Base-by-base conservation (phyloP, 2,329 filamentous ascomycete genomes). In the Aspergillus sp. region DNA sequence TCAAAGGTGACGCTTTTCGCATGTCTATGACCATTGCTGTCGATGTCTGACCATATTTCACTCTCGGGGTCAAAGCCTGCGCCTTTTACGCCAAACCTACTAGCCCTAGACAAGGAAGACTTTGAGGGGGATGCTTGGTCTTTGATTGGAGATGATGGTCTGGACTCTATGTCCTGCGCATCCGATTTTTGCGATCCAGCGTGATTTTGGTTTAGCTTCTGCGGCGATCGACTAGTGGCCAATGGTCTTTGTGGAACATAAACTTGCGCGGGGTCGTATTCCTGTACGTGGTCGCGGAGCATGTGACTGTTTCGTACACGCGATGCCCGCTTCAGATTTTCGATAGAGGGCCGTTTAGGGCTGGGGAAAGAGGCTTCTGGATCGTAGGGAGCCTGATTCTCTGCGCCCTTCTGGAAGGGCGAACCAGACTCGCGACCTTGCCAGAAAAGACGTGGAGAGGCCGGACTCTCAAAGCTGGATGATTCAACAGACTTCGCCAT, bases 221-320 rank as follows among this genome's bases (percentile, higher is more conserved):
- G 77, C 5, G 78, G 77, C 3, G 78, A 77, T 19, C 76, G 73
- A 37, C 74, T 75, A 27, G 68, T 85, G 61, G 87, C 82, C 53
- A 94, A 76, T 32, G 90, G 89, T 50, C 90, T 82, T 70, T 97
- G 88, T 48, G 95, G 79, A 46, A 87, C 76, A 37, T 86, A 85
- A 43, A 90, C 70, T 53, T 82, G 81, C 44, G 85, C 79, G 27
- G 90, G 89, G 66, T 96, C 89, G 74, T 96, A 96, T 72, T 94
- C 87, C 65, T 90, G 82, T 70, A 90, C 90, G 62, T 90, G 86
- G 70, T 96, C 90, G 43, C 90, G 85, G 64, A 95, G 88, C 77
- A 97, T 96, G 71, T 85, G 95, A 78, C 91, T 96, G 73, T 95
- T 97, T 77, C 91, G 95, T 59, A 98, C 93, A 48, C 93, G 86